phyloP scores from a whole-genome alignment of 768 basidiomycete genomes.

The Termitomyces sp. region DNA sequence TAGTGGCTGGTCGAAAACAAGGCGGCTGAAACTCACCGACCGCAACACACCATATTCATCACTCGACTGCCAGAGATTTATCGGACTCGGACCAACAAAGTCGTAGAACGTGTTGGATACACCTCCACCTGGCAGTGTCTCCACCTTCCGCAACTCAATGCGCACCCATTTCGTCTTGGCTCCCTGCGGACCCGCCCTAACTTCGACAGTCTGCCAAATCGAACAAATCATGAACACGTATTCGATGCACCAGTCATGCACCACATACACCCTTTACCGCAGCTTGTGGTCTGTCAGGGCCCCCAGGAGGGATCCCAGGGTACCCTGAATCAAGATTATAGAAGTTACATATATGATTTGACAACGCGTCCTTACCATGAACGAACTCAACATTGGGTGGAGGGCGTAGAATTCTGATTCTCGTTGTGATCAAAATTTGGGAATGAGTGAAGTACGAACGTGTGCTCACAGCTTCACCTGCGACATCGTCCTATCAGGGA shows the following conservation, averaged over 20 bases:
- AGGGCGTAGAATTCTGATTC: constrained; percentile 66
- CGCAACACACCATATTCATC: constrained; percentile 68
- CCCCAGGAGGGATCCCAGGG: constrained; percentile 82
- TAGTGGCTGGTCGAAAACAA: constrained; percentile 1
- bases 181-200: constrained; percentile 67
- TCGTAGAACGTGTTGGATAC: constrained; percentile 70
- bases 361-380: constrained; percentile 43
- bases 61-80: constrained; percentile 76
- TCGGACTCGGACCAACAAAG: constrained; percentile 74
- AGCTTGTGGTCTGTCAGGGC: constrained; percentile 72
- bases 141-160: constrained; percentile 88
- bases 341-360: background rate
- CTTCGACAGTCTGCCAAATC: constrained; percentile 69
- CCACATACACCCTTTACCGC: constrained; percentile 77
- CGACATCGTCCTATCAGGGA: constrained; percentile 24
- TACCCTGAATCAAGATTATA: constrained; percentile 43
- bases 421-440: constrained; percentile 1
- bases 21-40: constrained; percentile 43
- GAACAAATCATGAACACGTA: constrained; percentile 8
- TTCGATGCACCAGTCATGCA: background rate
- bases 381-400: constrained; percentile 90
- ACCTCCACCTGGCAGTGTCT: constrained; percentile 71
- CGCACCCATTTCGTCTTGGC: constrained; percentile 91
- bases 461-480: constrained; percentile 38
- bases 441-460: constrained; percentile 18